Evolutionary conservation across 2,329 filamentous ascomycete species (phyloP), one percentile per base, ranked within the genome.

Genomic region (Cladosporium sp.): DNA sequence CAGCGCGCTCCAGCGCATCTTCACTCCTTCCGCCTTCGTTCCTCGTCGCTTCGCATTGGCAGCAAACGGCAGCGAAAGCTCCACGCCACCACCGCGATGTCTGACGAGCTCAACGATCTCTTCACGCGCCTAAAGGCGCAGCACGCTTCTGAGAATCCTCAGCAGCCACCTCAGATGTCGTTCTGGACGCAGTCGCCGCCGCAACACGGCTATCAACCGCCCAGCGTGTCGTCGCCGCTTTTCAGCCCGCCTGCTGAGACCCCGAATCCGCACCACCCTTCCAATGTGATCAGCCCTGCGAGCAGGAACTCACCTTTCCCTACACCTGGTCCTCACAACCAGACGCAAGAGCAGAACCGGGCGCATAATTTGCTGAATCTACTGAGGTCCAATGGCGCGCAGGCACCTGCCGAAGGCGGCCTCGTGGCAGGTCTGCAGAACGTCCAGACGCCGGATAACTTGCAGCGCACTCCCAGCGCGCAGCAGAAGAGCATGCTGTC

Each of bases 361-460:
- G 61, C 66, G 37, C 66, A 64, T 57, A 81, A 79, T 61, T 68
- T 87, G 58, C 74, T 87, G 54, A 85, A 80, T 62, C 68, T 87
- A 56, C 74, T 87, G 57, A 83, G 83, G 67, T 85, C 84, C 70
- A 83, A 78, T 56, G 74, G 79, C 59, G 69, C 74, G 59, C 68
- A 69, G 44, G 65, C 63, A 40, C 56, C 38, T 49, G 34, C 45
- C 56, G 59, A 59, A 33, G 54, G 58, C 58, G 68, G 65, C 59
- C 69, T 61, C 56, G 66, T 70, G 61, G 60, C 67, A 28, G 65
- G 63, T n/a, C 65, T 72, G 56, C 66, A 69, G 46, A 67, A 65
- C 48, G 61, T 68, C 48, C 59, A 61, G 22, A 56, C 54, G 18
- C 57, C 60, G 22, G 49, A 54, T 5, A 49, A 51, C 18, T 52